phyloP scores from a whole-genome alignment of 108 stramenopile genomes.

The Epipyxis sp. region DNA sequence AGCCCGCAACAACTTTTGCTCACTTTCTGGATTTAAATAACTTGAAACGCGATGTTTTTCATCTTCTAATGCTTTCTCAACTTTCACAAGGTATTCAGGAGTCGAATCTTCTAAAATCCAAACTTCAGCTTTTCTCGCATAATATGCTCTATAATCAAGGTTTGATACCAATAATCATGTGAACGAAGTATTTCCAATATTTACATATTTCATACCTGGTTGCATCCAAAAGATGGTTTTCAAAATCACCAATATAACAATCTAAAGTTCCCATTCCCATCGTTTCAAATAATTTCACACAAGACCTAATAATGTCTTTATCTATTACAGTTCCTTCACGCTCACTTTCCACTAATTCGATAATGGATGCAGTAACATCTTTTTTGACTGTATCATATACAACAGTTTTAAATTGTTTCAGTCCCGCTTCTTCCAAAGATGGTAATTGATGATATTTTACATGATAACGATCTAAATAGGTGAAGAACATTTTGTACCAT shows the following conservation, averaged over 20 bases:
- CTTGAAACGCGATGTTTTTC: slow-evolving; percentile 80
- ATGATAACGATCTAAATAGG: slow-evolving; percentile 70
- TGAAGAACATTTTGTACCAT: slow-evolving; percentile 98
- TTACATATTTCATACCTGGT: slow-evolving; percentile 60
- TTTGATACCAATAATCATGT: neutral
- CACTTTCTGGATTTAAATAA: slow-evolving; percentile 85
- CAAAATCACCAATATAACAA: slow-evolving; percentile 82
- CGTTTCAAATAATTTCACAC: slow-evolving; percentile 89
- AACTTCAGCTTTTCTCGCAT: slow-evolving; percentile 81
- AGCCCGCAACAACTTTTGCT: slow-evolving; percentile 69
- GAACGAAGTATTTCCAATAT: neutral
- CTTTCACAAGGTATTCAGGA: slow-evolving; percentile 91
- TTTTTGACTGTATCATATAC: slow-evolving; percentile 89
- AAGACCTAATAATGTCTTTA: slow-evolving; percentile 80
- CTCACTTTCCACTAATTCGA: slow-evolving; percentile 86
- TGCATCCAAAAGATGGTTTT: slow-evolving; percentile 74
- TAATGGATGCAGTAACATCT: slow-evolving; percentile 78
- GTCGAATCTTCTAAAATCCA: slow-evolving; percentile 92
- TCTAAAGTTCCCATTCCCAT: slow-evolving; percentile 92
- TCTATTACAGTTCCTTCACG: slow-evolving; percentile 74
- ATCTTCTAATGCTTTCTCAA: slow-evolving; percentile 78
- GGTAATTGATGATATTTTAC: slow-evolving; percentile 77
- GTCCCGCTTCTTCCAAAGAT: slow-evolving; percentile 79
- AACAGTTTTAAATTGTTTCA: slow-evolving; percentile 81
- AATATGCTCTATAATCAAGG: slow-evolving; percentile 55